Percentiles rank a stretch among this genome's conserved stretches.
phyloP scores from a whole-genome alignment of 2,329 filamentous ascomycete genomes.

The Pleomassaria siparia region DNA sequence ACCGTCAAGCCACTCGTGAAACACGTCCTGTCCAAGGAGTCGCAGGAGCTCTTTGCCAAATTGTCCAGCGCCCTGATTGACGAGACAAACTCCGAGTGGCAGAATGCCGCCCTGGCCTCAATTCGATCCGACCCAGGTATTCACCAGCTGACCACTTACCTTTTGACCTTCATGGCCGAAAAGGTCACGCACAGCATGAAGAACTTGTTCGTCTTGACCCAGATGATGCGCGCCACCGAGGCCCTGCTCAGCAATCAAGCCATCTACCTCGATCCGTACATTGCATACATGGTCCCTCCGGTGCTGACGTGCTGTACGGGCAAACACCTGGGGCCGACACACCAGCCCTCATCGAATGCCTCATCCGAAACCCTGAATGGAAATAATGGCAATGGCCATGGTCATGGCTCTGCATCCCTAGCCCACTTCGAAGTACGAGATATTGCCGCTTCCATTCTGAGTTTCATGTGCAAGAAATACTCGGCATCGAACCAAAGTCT shows the following conservation, averaged over 20 bases:
- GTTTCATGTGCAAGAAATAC: constrained; percentile 78
- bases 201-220: constrained; percentile 82
- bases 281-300: constrained; percentile 74
- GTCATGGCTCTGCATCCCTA: constrained; percentile 23
- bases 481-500: constrained; percentile 77
- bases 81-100: constrained; percentile 82
- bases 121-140: constrained; percentile 87
- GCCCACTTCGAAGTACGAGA: constrained; percentile 80
- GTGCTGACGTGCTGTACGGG: constrained; percentile 90
- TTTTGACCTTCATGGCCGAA: constrained; percentile 92
- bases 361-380: constrained; percentile 52
- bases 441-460: constrained; percentile 78
- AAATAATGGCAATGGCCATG: constrained; percentile 25
- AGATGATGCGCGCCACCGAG: constrained; percentile 88
- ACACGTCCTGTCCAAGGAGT: constrained; percentile 92
- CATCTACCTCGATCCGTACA: constrained; percentile 72
- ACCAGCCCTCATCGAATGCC: constrained; percentile 51
- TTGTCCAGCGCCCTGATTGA: constrained; percentile 87
- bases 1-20: constrained; percentile 89
- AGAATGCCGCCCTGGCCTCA: constrained; percentile 81
- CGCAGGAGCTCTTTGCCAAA: constrained; percentile 96
- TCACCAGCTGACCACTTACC: constrained; percentile 94
- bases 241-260: constrained; percentile 81
- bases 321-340: constrained; percentile 69
- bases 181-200: constrained; percentile 94